These are phyloP conservation scores for Bauhinia variegata DNA, from an alignment of 306 rosid genomes.

Conservation along the genomic window DNA sequence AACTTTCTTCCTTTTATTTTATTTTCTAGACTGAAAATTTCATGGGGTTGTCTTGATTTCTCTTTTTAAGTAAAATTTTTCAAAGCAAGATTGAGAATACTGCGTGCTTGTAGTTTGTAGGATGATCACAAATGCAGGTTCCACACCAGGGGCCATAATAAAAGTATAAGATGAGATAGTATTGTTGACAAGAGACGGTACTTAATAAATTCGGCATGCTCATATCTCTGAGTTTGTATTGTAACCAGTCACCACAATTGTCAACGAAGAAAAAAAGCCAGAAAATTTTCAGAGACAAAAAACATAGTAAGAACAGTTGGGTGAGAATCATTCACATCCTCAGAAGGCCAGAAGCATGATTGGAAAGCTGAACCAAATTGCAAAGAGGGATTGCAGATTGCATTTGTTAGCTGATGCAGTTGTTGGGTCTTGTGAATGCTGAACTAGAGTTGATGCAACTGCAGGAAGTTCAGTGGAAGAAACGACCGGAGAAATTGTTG, in stretches of 20 bases:
- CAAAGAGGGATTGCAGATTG: slow-evolving; percentile 37
- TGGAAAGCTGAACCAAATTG: slow-evolving; percentile 40
- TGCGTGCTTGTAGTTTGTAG: slow-evolving; percentile 16
- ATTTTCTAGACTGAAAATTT: neutral
- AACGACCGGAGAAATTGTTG: slow-evolving; percentile 43
- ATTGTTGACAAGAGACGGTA: neutral
- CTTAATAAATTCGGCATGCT: slow-evolving; percentile 16
- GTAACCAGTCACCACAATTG: slow-evolving; percentile 24
- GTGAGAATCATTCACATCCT: slow-evolving; percentile 17
- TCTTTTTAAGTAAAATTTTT: neutral
- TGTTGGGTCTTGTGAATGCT: slow-evolving; percentile 44
- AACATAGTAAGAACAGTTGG: slow-evolving; percentile 28
- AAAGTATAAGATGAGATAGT: slow-evolving; percentile 20
- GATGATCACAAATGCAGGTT: slow-evolving; percentile 19
- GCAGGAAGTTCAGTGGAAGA: slow-evolving; percentile 56
- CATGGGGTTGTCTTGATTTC: neutral
- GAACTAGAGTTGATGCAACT: slow-evolving; percentile 39
- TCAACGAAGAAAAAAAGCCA: slow-evolving; percentile 29
- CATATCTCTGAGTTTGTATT: slow-evolving; percentile 22
- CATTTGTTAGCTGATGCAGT: slow-evolving; percentile 45
- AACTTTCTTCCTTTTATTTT: neutral
- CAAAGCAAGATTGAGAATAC: neutral
- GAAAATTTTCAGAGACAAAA: slow-evolving; percentile 27
- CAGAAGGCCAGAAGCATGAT: slow-evolving; percentile 48
- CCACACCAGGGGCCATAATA: neutral